Percentiles rank a stretch among this genome's conserved stretches.
Conservation (phyloP, 2,329 filamentous ascomycete species). For the Botrytis elliptica region DNA sequence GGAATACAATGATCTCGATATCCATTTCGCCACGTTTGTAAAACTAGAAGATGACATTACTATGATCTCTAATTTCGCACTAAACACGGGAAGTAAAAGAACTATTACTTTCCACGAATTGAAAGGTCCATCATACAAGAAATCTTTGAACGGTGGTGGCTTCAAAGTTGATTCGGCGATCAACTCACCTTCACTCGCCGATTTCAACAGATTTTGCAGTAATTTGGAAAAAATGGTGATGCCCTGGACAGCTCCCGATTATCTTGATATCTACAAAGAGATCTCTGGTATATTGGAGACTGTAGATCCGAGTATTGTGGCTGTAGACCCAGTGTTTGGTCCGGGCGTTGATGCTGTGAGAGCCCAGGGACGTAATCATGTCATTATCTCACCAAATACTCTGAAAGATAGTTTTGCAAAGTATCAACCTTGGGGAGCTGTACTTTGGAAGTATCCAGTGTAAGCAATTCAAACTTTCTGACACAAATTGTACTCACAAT, state of each 20-base stretch:
- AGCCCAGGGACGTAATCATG: slow-evolving; percentile 41
- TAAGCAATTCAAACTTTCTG: slow-evolving; percentile 25
- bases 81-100: not conserved
- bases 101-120: slow-evolving; percentile 11
- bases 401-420: slow-evolving; percentile 42
- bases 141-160: not conserved
- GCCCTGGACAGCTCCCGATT: slow-evolving; percentile 42
- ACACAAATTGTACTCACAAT: not conserved
- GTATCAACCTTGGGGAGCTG: slow-evolving; percentile 40
- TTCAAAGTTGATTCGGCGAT: not conserved
- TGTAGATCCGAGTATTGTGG: slow-evolving; percentile 43
- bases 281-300: slow-evolving; percentile 41
- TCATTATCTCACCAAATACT: slow-evolving; percentile 41
- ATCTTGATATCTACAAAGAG: slow-evolving; percentile 43
- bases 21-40: slow-evolving; percentile 46
- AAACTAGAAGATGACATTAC: slow-evolving; percentile 38
- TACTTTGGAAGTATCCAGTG: slow-evolving; percentile 44
- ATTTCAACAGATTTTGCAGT: slow-evolving; percentile 25
- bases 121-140: not conserved
- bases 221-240: slow-evolving; percentile 32
- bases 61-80: slow-evolving; percentile 23
- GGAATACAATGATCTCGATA: slow-evolving; percentile 39
- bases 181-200: not conserved
- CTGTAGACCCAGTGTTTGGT: slow-evolving; percentile 45
- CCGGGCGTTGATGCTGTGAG: slow-evolving; percentile 45